Evolutionary conservation across 129 eudicot genomes (phyloP), one percentile per base, ranked within the genome.

Genomic region (Pulicaria dysenterica): DNA sequence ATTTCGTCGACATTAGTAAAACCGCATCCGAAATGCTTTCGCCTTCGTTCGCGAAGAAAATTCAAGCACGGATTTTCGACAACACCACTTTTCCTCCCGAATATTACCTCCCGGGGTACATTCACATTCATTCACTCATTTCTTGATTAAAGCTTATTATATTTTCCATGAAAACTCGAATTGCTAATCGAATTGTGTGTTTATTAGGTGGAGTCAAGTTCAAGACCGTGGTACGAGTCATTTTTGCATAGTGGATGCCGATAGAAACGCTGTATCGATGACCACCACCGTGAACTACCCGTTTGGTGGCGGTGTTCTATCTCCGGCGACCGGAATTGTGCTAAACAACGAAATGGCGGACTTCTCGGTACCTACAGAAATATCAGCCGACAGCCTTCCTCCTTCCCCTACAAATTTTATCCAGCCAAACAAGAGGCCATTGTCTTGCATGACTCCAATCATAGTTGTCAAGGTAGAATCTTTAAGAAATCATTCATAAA

Each of bases 31-130:
- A 94, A 47, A 94, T 94, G 99, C 91, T 86, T 70, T 90, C 96
- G n/a, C 91, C 91, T 10, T 69, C 86, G 46, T 94, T 82, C 31
- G 99, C 97, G 0, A 78, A 84, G 74, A 70, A 62, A 31, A 69
- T 94, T 72, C 86, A 79, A 66, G 72, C 82, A 57, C 75, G 58
- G 72, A 94, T 94, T 69, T 73, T 88, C 54, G 99, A 94, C 79
- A 90, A 94, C 87, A 94, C 94, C 14, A 94, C 99, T 51, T 94
- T 90, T 69, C 96, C 99, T 54, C 79, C 99, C 8, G 96, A 83
- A 45, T 94, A 92, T 63, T 92, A 89, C 69, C 4, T 87, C 74
- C 81, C 69, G 63, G 85, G 96, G 98, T 86, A 67, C 3, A 47
- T 39, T 41, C 8, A 56, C 51, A 42, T 19, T 42, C 56, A 44